phyloP scores from a whole-genome alignment of 208 protist genomes.

The Acanthamoeba lenticulata region DNA sequence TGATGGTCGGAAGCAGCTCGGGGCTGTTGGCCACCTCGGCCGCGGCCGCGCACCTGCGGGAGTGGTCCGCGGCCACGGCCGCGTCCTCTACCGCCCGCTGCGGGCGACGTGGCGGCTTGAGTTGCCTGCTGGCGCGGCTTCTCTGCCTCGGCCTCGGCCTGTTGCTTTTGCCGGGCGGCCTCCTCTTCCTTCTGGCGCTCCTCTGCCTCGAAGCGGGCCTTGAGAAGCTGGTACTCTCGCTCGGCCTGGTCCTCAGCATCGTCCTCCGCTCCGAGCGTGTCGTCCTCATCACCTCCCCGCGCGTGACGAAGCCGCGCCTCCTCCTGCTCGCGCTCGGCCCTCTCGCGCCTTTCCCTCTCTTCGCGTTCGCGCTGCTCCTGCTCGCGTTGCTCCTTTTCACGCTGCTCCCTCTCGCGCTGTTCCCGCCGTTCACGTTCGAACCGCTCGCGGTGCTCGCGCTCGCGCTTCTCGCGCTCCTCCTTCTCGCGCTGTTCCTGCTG shows the following conservation, averaged over 20 bases:
- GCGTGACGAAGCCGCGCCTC: neutral
- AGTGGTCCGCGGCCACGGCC: neutral
- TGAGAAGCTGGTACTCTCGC: conserved; percentile 39
- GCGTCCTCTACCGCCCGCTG: neutral
- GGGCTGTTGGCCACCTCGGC: neutral
- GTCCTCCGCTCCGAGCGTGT: neutral
- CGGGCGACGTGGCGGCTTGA: neutral
- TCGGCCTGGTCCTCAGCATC: neutral
- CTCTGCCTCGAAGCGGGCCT: conserved; percentile 37
- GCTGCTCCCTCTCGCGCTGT: neutral
- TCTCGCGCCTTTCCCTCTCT: neutral
- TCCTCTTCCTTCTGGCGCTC: conserved; percentile 28
- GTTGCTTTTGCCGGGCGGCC: neutral
- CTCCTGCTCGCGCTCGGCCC: conserved; percentile 7
- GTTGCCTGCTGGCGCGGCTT: neutral
- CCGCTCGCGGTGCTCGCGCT: neutral
- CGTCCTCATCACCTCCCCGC: neutral
- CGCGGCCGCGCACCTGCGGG: neutral
- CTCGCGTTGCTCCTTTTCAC: neutral
- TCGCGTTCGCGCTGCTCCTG: conserved; percentile 7
- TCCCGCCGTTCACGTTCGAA: neutral
- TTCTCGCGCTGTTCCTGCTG: neutral
- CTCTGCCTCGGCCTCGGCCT: neutral
- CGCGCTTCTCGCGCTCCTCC: neutral
- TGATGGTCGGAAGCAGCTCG: neutral